Evolutionary conservation across 345 rosid species (phyloP).

Genomic region (Nephelium lappaceum): DNA sequence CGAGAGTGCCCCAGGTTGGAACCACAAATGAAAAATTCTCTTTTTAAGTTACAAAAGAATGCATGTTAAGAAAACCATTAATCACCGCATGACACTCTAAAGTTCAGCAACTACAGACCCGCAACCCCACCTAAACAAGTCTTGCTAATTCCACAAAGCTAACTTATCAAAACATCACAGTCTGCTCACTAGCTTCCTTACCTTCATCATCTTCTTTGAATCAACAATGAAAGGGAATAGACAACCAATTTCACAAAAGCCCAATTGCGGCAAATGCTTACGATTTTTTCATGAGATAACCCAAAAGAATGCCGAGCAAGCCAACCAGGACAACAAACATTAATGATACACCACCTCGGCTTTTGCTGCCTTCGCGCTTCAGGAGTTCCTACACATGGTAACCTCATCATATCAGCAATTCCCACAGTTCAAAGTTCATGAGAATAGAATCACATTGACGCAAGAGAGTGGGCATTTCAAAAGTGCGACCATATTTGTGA

Average conservation of each 20-base stretch:
- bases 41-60: conserved; percentile 44
- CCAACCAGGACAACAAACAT: conserved; percentile 58
- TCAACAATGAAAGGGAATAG: conserved; percentile 24
- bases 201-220: conserved; percentile 40
- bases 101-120: conserved; percentile 24
- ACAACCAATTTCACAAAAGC: conserved; percentile 18
- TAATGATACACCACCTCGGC: conserved; percentile 47
- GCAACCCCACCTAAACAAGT: conserved; percentile 30
- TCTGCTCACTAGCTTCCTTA: conserved; percentile 26
- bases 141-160: conserved; percentile 38
- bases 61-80: conserved; percentile 28
- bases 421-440: neutral
- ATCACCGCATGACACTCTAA: conserved; percentile 12
- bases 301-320: conserved; percentile 62
- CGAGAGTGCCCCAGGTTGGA: conserved; percentile 26
- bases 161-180: conserved; percentile 29
- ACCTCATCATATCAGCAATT: conserved; percentile 15
- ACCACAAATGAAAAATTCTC: conserved; percentile 19
- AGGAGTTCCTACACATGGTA: conserved; percentile 49
- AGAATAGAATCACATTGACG: neutral
- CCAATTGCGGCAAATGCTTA: conserved; percentile 13
- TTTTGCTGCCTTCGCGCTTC: conserved; percentile 51
- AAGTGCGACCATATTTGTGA: neutral
- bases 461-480: neutral
- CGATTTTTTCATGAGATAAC: conserved; percentile 64